These are phyloP conservation scores for Aspergillus sp. DNA, from an alignment of 2,329 filamentous ascomycete genomes.

Conservation along the genomic window DNA sequence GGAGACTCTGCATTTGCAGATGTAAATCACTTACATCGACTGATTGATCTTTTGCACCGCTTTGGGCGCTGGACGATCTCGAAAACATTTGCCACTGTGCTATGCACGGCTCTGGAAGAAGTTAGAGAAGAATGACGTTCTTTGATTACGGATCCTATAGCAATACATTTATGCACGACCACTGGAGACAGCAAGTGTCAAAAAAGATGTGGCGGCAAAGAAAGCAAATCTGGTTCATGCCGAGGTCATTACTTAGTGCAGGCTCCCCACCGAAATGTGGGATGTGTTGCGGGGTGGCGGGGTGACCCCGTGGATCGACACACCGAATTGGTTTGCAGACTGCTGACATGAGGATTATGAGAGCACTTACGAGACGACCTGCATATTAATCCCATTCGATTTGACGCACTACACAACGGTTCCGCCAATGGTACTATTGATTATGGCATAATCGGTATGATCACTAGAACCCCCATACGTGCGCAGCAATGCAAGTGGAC, in stretches of 20 bases:
- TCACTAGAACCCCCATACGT: not conserved
- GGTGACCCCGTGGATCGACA: not conserved
- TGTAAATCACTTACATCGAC: slow-evolving; percentile 27
- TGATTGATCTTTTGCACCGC: slow-evolving; percentile 28
- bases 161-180: not conserved
- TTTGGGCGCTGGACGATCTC: slow-evolving; percentile 34
- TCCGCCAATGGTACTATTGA: not conserved
- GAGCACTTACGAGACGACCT: not conserved
- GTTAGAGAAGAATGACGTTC: not conserved
- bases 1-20: slow-evolving; percentile 23
- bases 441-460: not conserved
- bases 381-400: not conserved
- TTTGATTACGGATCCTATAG: not conserved
- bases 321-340: not conserved
- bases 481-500: not conserved
- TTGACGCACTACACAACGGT: not conserved
- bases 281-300: not conserved
- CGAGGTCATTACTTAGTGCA: not conserved
- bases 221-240: not conserved
- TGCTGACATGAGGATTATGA: not conserved
- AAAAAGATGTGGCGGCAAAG: not conserved
- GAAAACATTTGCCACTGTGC: slow-evolving; percentile 26
- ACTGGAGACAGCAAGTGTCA: not conserved
- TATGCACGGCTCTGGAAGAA: slow-evolving; percentile 13
- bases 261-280: not conserved